These are phyloP conservation scores for Candida chauliodis DNA, from an alignment of 805 yeast genomes.

Conservation along the genomic window DNA sequence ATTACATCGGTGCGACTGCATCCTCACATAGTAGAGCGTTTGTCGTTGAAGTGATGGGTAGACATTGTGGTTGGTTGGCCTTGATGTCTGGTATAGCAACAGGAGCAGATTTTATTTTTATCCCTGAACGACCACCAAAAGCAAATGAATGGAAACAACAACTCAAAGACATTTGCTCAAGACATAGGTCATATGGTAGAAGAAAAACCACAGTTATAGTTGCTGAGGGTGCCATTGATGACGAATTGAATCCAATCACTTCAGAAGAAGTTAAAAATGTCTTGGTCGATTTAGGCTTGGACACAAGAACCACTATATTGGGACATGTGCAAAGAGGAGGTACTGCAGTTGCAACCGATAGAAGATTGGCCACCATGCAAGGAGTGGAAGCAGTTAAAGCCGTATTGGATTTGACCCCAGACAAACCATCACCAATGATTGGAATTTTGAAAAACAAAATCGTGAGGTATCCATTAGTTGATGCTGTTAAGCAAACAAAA, in stretches of 20 bases:
- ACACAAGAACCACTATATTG: slow-evolving; percentile 71
- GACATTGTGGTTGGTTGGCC: slow-evolving; percentile 89
- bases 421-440: slow-evolving; percentile 76
- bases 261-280: slow-evolving; percentile 64
- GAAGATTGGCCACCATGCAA: slow-evolving; percentile 70
- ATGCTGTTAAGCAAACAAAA: slow-evolving; percentile 69
- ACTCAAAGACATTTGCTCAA: slow-evolving; percentile 56
- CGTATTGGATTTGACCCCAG: slow-evolving; percentile 62
- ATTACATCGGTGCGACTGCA: slow-evolving; percentile 82
- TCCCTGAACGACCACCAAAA: slow-evolving; percentile 75
- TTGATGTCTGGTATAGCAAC: slow-evolving; percentile 77
- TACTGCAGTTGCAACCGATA: slow-evolving; percentile 71
- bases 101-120: slow-evolving; percentile 76
- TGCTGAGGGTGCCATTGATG: slow-evolving; percentile 80
- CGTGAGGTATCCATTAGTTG: slow-evolving; percentile 63
- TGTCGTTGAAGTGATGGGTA: slow-evolving; percentile 84
- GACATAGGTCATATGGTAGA: slow-evolving; percentile 70
- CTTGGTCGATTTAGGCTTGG: slow-evolving; percentile 64
- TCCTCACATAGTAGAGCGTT: slow-evolving; percentile 80
- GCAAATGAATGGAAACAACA: slow-evolving; percentile 63
- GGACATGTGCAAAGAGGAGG: slow-evolving; percentile 88
- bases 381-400: slow-evolving; percentile 83
- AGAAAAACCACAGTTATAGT: slow-evolving; percentile 77
- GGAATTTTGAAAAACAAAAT: slow-evolving; percentile 70
- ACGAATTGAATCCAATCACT: slow-evolving; percentile 63